Base-by-base conservation (phyloP, 768 basidiomycete genomes). In the Leccinum subgranulosum region DNA sequence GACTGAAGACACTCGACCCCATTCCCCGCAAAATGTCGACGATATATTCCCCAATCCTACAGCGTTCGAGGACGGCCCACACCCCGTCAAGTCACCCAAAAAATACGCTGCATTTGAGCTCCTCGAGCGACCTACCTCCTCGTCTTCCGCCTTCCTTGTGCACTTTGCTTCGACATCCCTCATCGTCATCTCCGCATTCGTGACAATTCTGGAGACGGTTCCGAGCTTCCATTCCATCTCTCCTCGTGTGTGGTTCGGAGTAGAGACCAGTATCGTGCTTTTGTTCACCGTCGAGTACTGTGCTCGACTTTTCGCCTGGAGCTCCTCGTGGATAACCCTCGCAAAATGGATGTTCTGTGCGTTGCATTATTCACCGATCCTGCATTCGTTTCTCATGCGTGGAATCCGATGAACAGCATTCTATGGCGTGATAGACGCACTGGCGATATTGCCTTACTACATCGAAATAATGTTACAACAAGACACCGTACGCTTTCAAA, bases 401-500 rank as follows among this genome's bases (percentile, higher is more conserved):
- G 17, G 36, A 28, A 29, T 23, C 25, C 23, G 31, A 27, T 27
- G 33, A 51, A 70, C 61, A 84, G 87, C 88, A 3, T 92, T 94
- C 72, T 94, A 88, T 69, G 92, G 90, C 5, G 81, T 95, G 23
- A 84, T 93, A 69, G 94, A 96, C 66, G 72, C 93, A 15, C 78
- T 95, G 55, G 88, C 92, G 4, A 93, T 96, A 49, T 65, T 90
- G 23, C 94, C 94, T 3, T 95, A 94, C 67, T 95, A 93, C 69
- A 84, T 96, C 53, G 94, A 95, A 74, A 79, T 95, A 51, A 73
- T 90, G 28, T 67, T 94, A 11, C 85, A 83, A 36, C 89, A 93
- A 75, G 94, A 97, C 71, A 94, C 92, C 2, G 91, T 92, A 62
- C 47, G 84, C 74, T 31, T 53, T 51, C n/a, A 28, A 10, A 27